A percentile compares a stretch with the other conserved stretches of the same genome.
Conservation (phyloP, 176 grass and related monocot species). For the Oryza australiensis region DNA sequence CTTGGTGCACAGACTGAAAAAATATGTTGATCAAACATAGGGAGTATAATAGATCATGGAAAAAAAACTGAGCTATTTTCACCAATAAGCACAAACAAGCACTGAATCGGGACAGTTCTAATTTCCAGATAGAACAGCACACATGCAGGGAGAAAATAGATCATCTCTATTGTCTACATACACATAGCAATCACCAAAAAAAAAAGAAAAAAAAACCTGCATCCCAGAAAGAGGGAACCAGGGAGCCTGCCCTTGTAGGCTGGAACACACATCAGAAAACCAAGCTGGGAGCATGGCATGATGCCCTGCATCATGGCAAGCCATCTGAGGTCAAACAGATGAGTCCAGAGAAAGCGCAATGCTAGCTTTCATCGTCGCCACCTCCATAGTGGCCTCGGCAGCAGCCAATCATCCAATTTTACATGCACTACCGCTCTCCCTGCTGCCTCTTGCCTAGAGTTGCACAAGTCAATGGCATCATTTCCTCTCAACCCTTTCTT, state of each 20-base stretch:
- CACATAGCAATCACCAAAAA: background rate
- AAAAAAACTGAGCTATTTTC: background rate
- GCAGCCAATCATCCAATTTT: conserved; percentile 48
- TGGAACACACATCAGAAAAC: conserved; percentile 27
- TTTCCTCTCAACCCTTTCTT: conserved; percentile 9
- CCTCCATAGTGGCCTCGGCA: conserved; percentile 5
- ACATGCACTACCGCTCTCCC: background rate
- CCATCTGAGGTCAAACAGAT: conserved; percentile 42
- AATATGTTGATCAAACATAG: too few species aligned
- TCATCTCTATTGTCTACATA: background rate
- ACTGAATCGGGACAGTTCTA: background rate
- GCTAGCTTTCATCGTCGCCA: background rate
- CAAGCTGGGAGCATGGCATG: conserved; percentile 9
- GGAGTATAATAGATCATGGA: background rate
- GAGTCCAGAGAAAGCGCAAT: conserved; percentile 29
- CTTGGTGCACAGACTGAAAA: too few species aligned
- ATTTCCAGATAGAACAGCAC: background rate
- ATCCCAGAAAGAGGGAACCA: conserved; percentile 17
- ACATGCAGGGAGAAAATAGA: background rate
- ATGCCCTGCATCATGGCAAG: conserved; percentile 33
- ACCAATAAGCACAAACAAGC: background rate
- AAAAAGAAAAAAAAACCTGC: background rate
- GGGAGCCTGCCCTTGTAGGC: conserved; percentile 35
- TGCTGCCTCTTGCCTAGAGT: background rate
- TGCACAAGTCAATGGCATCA: conserved; percentile 58